phyloP scores from a whole-genome alignment of 1,139 yeast genomes.

The Meyerozyma sp. region DNA sequence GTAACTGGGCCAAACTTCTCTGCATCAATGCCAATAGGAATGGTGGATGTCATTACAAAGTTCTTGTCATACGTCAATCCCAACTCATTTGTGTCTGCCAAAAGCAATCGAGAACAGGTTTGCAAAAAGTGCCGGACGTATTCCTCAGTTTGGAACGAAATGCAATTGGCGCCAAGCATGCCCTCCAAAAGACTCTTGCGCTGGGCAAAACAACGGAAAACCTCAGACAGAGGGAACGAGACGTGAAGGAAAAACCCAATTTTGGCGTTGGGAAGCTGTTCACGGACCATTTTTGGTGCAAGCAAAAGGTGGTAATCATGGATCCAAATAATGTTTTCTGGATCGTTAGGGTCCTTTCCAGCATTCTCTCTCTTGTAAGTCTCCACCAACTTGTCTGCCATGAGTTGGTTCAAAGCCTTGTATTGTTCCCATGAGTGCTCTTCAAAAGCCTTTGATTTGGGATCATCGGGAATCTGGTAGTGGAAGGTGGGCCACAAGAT shows the following conservation, averaged over 20 bases:
- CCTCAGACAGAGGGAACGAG: constrained; percentile 94
- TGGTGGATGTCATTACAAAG: constrained; percentile 59
- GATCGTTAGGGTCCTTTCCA: constrained; percentile 43
- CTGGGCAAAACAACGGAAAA: constrained; percentile 89
- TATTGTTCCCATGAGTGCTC: constrained; percentile 93
- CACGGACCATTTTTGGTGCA: constrained; percentile 81
- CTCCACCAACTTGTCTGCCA: constrained; percentile 72
- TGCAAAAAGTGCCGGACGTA: constrained; percentile 91
- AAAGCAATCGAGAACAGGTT: constrained; percentile 77
- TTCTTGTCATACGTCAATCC: constrained; percentile 70
- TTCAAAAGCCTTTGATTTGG: constrained; percentile 90
- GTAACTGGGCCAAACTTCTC: constrained; percentile 46
- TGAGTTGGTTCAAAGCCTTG: constrained; percentile 63
- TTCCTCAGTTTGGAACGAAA: constrained; percentile 88
- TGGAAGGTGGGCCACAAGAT: constrained; percentile 96
- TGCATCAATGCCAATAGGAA: constrained; percentile 88
- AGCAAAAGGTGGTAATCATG: constrained; percentile 90
- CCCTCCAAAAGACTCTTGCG: constrained; percentile 75
- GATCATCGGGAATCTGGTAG: constrained; percentile 93
- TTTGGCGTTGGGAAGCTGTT: constrained; percentile 71
- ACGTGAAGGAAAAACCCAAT: constrained; percentile 92
- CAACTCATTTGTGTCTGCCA: constrained; percentile 74
- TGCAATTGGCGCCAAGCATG: constrained; percentile 80
- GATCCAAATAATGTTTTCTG: constrained; percentile 66
- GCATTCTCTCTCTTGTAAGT: constrained; percentile 54